Conservation (phyloP, 2,329 filamentous ascomycete genomes). For the Ascocoryne sarcoides region DNA sequence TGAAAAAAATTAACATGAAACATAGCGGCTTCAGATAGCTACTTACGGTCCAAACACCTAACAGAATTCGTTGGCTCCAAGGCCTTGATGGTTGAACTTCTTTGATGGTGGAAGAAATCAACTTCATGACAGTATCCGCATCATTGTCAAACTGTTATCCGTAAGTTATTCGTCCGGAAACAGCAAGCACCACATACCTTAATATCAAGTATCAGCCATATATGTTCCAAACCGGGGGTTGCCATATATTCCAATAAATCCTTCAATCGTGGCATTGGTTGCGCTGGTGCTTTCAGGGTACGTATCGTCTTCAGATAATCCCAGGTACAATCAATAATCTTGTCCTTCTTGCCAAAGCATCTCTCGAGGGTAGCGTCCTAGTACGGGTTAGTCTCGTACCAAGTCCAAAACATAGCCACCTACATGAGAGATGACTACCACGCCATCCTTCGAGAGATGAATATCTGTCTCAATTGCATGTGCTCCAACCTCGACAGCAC, state of each 20-base stretch:
- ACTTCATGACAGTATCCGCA: conserved; percentile 58
- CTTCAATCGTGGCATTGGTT: conserved; percentile 62
- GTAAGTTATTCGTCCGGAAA: too few relatives aligned
- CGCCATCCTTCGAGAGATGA: conserved; percentile 71
- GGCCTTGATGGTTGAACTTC: conserved; percentile 41
- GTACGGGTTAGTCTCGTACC: conserved; percentile 5
- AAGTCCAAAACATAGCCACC: conserved; percentile 2
- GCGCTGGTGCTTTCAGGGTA: conserved; percentile 58
- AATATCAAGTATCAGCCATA: conserved; percentile 83
- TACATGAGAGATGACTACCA: conserved; percentile 80
- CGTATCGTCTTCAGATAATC: conserved; percentile 58
- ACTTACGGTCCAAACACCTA: conserved; percentile 73
- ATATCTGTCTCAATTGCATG: conserved; percentile 85
- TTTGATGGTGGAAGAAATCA: conserved; percentile 56
- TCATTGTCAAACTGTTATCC: conserved; percentile 66
- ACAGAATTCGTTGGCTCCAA: conserved; percentile 66
- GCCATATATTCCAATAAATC: conserved; percentile 69
- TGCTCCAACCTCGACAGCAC: conserved; percentile 63
- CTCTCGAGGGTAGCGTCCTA: conserved; percentile 69
- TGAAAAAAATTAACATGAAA: conserved; percentile 24
- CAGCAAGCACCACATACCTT: too few relatives aligned
- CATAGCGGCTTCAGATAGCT: neutral
- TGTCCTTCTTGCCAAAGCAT: conserved; percentile 69
- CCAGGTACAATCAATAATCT: conserved; percentile 71
- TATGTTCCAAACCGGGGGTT: conserved; percentile 51